A percentile compares a stretch with the other conserved stretches of the same genome.
Evolutionary conservation across 352 stramenopile species (phyloP).

Genomic region (Globisporangium alternatum): DNA sequence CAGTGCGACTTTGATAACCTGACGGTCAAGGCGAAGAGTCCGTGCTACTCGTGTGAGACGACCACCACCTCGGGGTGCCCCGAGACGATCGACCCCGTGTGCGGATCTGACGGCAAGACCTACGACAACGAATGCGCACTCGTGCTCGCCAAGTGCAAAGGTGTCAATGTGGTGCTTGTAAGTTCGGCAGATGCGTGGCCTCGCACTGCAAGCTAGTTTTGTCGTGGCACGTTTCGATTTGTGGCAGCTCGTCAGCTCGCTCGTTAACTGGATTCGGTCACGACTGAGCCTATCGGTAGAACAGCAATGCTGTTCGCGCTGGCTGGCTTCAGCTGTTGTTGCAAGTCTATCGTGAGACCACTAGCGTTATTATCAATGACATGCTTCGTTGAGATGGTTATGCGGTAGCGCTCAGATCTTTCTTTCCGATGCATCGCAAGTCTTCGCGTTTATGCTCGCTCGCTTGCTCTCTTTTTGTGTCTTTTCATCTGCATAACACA

Average conservation of each 20-base stretch:
- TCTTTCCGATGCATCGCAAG: too few species aligned
- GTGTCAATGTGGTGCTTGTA: not conserved
- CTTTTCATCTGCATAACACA: not conserved
- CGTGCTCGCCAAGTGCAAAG: conserved; percentile 4
- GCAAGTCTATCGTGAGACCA: too few species aligned
- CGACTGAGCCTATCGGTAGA: too few species aligned
- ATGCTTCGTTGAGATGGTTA: too few species aligned
- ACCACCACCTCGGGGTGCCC: not conserved
- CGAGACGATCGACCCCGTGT: not conserved
- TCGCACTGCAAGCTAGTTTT: not conserved
- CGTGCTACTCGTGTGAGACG: not conserved
- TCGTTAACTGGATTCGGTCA: too few species aligned
- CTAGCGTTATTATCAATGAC: too few species aligned
- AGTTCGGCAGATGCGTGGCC: not conserved
- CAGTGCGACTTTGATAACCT: not conserved
- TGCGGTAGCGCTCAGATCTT: too few species aligned
- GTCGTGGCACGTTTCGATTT: too few species aligned
- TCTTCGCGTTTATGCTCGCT: not conserved
- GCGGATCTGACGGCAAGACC: not conserved
- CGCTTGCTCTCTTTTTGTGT: not conserved
- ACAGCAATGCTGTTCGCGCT: too few species aligned
- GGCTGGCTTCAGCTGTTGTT: too few species aligned
- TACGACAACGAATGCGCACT: conserved; percentile 2
- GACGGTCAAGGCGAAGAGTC: not conserved
- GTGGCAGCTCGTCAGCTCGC: too few species aligned